Base-by-base conservation (phyloP, 2,329 filamentous ascomycete genomes). In the Pyrenophora seminiperda region DNA sequence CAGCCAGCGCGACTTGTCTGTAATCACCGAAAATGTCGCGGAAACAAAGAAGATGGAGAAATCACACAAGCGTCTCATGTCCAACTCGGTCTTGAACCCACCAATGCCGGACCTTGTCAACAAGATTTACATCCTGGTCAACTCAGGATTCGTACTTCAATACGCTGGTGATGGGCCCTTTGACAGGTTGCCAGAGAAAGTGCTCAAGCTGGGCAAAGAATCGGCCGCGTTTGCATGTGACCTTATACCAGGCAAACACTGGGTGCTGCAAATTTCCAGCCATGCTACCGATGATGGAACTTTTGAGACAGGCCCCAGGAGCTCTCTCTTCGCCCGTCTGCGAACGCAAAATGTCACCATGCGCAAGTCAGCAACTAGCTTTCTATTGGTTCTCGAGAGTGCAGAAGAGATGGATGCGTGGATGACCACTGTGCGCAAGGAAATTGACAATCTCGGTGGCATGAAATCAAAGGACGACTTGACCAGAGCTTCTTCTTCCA, bases 181-280 rank as follows among this genome's bases (percentile, higher is more conserved):
- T 61, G 86, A 92, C 60, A 80, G 89, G 18, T 70, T 86, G 9
- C 90, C 90, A 0, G 90, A 94, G 69, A 90, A 86, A 70, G 79
- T 89, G 27, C 75, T 93, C 49, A 84, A 86, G 40, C 76, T 94
- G 3, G 83, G 84, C n/a, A 85, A 84, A 56, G 82, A 88, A 39
- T 92, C 89, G 3, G 89, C 88, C 9, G 90, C 88, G 4, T 93
- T 91, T 70, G 90, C 87, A 1, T 91, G 85, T 59, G 90, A 94
- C 67, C 78, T 88, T 11, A 90, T 93, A 47, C 88, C 89, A 3
- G 90, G 90, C 5, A 84, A 84, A 53, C 89, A 91, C 63, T 92
- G 88, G 84, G 90, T 93, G 5, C 72, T 93, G 11, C 89, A 91
- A 59, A 83, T 93, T 17, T 87, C 85, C 2, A 87, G 89, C 29